Evolutionary conservation across 1,284 basidiomycete species (phyloP).

Genomic region (Apiotrichum sp.): DNA sequence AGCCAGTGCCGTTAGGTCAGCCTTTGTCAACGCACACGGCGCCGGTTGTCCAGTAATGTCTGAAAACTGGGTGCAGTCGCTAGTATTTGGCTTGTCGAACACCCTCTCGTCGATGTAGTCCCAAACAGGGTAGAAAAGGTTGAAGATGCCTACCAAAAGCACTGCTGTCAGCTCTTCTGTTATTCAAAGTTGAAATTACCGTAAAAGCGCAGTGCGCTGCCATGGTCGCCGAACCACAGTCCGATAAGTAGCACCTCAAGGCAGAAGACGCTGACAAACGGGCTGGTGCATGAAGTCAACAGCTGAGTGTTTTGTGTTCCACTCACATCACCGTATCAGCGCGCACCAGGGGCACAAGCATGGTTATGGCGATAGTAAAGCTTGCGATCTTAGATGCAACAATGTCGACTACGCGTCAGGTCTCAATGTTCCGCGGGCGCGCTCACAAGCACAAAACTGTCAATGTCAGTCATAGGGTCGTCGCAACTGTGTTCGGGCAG

Average conservation of each 20-base stretch:
- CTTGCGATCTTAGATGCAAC: slow-evolving; percentile 44
- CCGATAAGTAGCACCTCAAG: slow-evolving; percentile 45
- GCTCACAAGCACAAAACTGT: no score
- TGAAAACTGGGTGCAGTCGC: slow-evolving; percentile 43
- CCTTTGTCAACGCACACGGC: slow-evolving; percentile 21
- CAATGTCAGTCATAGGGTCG: neutral
- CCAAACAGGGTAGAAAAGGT: slow-evolving; percentile 47
- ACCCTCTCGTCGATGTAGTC: slow-evolving; percentile 45
- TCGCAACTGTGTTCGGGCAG: neutral
- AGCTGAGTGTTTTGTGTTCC: no score
- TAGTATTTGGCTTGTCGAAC: slow-evolving; percentile 44
- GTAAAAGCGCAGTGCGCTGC: slow-evolving; percentile 35
- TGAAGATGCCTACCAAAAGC: slow-evolving; percentile 29
- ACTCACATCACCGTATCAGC: slow-evolving; percentile 44
- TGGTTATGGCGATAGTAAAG: slow-evolving; percentile 42
- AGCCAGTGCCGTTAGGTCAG: neutral
- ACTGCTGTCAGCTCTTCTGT: slow-evolving; percentile 6
- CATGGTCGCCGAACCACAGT: slow-evolving; percentile 46
- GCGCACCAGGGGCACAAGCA: slow-evolving; percentile 40
- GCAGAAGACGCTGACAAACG: slow-evolving; percentile 39
- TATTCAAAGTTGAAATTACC: slow-evolving; percentile 35
- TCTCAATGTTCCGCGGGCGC: no score
- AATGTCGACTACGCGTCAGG: slow-evolving; percentile 30
- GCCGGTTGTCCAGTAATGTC: slow-evolving; percentile 37
- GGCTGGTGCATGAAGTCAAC: slow-evolving; percentile 19